phyloP scores from a whole-genome alignment of 768 basidiomycete species.

The Leccinum boreale region DNA sequence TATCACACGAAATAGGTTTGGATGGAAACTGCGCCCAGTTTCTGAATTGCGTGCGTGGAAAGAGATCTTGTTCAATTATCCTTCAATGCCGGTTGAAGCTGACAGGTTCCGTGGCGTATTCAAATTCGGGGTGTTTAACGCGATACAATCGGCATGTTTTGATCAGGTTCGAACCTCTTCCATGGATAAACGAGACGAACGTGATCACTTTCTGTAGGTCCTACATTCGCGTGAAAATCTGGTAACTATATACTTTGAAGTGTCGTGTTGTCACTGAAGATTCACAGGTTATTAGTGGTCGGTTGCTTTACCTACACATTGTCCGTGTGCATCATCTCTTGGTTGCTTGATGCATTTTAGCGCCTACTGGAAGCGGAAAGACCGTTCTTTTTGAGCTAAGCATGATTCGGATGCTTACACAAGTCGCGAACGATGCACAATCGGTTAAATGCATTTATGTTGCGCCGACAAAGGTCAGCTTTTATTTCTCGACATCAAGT shows the following conservation, averaged over 20 bases:
- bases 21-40: slow-evolving; percentile 60
- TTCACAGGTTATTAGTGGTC: slow-evolving; percentile 70
- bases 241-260: slow-evolving; percentile 34
- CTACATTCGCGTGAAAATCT: slow-evolving; percentile 59
- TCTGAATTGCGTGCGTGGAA: slow-evolving; percentile 62
- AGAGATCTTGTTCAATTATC: background rate
- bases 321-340: background rate
- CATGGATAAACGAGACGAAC: background rate
- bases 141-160: slow-evolving; percentile 83
- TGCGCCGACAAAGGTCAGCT: slow-evolving; percentile 80
- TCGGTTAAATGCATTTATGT: slow-evolving; percentile 82
- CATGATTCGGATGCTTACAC: slow-evolving; percentile 69
- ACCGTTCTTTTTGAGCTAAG: slow-evolving; percentile 93
- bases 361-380: slow-evolving; percentile 96
- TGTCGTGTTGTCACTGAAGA: slow-evolving; percentile 9
- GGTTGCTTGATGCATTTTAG: slow-evolving; percentile 37
- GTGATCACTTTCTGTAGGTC: slow-evolving; percentile 41
- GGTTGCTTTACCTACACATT: slow-evolving; percentile 7
- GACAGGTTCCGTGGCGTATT: slow-evolving; percentile 79
- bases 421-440: slow-evolving; percentile 33
- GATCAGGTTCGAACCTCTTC: slow-evolving; percentile 47
- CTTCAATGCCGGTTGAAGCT: slow-evolving; percentile 44
- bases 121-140: slow-evolving; percentile 90
- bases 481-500: background rate
- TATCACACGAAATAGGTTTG: slow-evolving; percentile 38